Base-by-base conservation (phyloP, 2,329 filamentous ascomycete genomes). In the Ophiostoma piceae region DNA sequence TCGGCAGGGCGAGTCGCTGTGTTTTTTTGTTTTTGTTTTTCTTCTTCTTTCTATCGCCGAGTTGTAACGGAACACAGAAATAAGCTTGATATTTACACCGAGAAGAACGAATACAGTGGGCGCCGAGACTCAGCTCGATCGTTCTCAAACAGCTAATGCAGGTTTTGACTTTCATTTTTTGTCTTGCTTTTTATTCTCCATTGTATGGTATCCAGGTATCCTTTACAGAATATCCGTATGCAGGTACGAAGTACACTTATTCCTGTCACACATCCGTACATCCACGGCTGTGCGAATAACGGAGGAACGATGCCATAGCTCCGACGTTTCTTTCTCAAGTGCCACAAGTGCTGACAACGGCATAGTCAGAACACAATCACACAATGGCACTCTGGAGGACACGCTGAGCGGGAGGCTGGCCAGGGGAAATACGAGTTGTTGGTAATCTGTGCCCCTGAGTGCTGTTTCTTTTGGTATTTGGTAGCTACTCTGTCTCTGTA, bases 381-480 rank as follows among this genome's bases (percentile, higher is more conserved):
- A 11, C 51, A 57, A 57, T 57, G 51, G n/a, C 16, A 29, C 51
- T 57, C n/a, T 57, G 3, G 51, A 57, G 7, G 51, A 11, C 51
- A 47, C 43, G 43, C 43, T 47, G 43, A 43, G 12, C 19, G 19
- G 26, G 12, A 16, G 14, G 62, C 62, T 66, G 35, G 62, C 35
- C 35, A 66, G 57, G 57, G 57, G 57, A 62, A 60, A 62, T 62
- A 62, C 57, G 57, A 62, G 57, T 19, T 32, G 57, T 62, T 62
- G 57, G 57, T 26, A 32, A 26, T 32, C 26, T 62, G 8, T 51
- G 57, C 57, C 57, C 57, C 57, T 62, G 57, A 62, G 57, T 11
- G 57, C 26, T 35, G 26, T 26, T 22, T 57, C n/a, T 29, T 26
- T 26, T 57, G 22, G 22, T 26, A 12, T 26, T 26, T 57, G 2